Evolutionary conservation across 164 flowering plant genomes (phyloP), one percentile per base, ranked within the genome.

Genomic region (Stephania yunnanensis): DNA sequence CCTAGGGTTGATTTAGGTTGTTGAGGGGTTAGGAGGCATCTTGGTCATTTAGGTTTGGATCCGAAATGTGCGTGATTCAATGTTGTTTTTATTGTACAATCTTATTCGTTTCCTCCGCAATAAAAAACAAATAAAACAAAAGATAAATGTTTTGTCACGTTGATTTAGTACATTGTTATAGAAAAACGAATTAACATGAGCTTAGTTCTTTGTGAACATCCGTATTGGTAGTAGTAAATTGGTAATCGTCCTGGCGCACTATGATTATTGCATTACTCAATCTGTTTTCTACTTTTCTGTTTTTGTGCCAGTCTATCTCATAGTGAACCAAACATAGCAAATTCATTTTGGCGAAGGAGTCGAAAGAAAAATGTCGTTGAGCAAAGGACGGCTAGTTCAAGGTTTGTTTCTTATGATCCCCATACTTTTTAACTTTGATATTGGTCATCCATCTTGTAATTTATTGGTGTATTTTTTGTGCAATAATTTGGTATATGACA

Each of bases 351-450:
- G 96, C 84, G 96, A 22, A 91, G 92, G 78, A 90, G 89, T 82
- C 85, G 97, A 78, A 87, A 88, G 81, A 93, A 90, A 87, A 92
- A 76, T 74, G 84, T 93, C 80, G 86, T 89, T 69, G 98, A 91
- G 77, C 94, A 88, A 81, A 86, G 97, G 81, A 93, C 98, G 74
- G 96, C 98, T 77, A 92, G 95, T 89, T 93, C 99, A 79, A 95
- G 99, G 99, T 95, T 77, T 73, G 71, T 71, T 71, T 78, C 50
- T 73, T 68, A 70, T 29, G 29, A 48, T 3, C 42, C 20, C 73
- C 73, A 48, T 46, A 53, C 68, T 70, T 52, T 30, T 50, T 46
- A 11, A 25, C 44, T 63, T 65, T 66, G 30, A 36, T 36, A 36
- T 36, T n/a, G 17, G 12, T 30, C 17, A 42, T 25, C 69, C 69